These are phyloP conservation scores for Symbiodinium natans DNA, from an alignment of 73 alveolate species.

Conservation along the genomic window DNA sequence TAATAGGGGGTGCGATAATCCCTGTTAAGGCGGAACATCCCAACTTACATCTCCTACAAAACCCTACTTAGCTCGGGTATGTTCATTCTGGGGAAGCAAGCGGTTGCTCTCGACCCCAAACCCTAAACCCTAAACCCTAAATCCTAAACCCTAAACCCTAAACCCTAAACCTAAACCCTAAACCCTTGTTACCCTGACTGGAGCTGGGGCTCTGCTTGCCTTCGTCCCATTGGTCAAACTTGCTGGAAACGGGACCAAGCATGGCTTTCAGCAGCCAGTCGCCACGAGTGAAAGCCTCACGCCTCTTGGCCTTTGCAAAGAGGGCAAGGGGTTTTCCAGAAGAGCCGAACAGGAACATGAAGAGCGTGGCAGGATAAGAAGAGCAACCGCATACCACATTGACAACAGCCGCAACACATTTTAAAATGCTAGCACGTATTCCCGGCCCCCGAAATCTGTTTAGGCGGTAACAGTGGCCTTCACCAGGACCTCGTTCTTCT, in stretches of 20 bases:
- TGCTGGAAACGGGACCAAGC: not conserved
- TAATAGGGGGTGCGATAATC: too few species aligned
- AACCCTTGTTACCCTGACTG: not conserved
- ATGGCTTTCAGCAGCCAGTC: conserved; percentile 4
- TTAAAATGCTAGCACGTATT: too few species aligned
- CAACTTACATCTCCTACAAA: not conserved
- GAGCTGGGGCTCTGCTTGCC: not conserved
- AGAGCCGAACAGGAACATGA: too few species aligned
- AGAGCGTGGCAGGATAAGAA: too few species aligned
- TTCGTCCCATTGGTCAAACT: not conserved
- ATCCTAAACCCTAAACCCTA: too few species aligned
- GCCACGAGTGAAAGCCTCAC: not conserved
- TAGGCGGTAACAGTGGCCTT: too few species aligned
- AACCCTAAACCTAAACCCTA: too few species aligned
- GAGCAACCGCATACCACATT: too few species aligned
- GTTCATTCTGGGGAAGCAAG: not conserved
- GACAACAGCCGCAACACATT: too few species aligned
- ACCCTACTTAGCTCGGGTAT: not conserved
- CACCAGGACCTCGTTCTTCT: not conserved
- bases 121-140: too few species aligned
- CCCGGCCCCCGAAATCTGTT: too few species aligned
- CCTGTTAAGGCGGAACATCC: not conserved
- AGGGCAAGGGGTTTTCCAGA: too few species aligned
- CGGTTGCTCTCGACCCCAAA: not conserved
- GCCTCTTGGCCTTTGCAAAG: not conserved